These are phyloP conservation scores for Lactifluus echinatus DNA, from an alignment of 768 basidiomycete species.

Conservation along the genomic window DNA sequence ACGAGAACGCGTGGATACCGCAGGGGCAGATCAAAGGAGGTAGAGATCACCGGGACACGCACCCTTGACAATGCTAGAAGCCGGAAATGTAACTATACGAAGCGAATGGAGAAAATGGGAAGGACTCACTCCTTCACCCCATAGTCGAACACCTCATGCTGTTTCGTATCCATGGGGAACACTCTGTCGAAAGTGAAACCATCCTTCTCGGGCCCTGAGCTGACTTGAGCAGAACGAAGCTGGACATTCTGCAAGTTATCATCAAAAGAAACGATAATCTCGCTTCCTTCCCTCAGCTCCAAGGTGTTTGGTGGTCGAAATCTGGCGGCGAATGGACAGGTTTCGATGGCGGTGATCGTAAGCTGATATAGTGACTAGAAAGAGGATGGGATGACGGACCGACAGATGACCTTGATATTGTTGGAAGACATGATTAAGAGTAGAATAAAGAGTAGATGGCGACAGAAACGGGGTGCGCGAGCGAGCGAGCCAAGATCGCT, in stretches of 20 bases:
- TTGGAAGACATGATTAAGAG: constrained; percentile 47
- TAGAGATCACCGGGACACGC: not conserved
- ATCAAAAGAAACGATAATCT: constrained; percentile 84
- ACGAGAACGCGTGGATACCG: not conserved
- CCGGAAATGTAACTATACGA: constrained; percentile 1
- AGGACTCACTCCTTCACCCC: constrained; percentile 90
- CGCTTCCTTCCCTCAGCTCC: constrained; percentile 79
- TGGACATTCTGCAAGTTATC: constrained; percentile 79
- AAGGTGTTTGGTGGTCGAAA: constrained; percentile 94
- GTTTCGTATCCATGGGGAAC: constrained; percentile 86
- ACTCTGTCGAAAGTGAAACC: constrained; percentile 98
- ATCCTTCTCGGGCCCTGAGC: constrained; percentile 86
- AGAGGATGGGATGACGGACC: constrained; percentile 46
- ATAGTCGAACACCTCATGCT: constrained; percentile 95
- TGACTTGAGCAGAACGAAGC: constrained; percentile 59
- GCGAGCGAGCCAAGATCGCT: not conserved
- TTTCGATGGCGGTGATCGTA: not conserved
- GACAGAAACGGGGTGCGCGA: not conserved
- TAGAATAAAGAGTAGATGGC: not conserved
- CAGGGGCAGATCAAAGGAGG: not conserved
- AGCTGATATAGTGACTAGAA: constrained; percentile 1
- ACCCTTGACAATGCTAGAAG: constrained; percentile 82
- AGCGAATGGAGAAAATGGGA: not conserved
- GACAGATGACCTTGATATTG: constrained; percentile 98
- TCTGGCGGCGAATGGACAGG: constrained; percentile 32